Evolutionary conservation across 257 asterid genomes (phyloP), one percentile per base, ranked within the genome.

Genomic region (Nicotiana noctiflora): DNA sequence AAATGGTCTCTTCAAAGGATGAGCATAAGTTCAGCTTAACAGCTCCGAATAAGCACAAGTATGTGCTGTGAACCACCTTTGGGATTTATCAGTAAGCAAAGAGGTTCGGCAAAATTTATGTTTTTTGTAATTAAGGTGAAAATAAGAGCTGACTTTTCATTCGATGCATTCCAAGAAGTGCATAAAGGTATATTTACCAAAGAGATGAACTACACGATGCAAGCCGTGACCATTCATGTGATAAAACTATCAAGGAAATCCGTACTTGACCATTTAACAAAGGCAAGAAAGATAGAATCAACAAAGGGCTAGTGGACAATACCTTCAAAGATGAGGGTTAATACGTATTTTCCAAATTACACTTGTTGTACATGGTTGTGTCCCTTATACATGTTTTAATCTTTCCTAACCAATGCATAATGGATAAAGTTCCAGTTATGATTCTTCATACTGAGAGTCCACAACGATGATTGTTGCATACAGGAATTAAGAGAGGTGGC

Each of bases 401-500:
- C 56, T 51, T 51, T 40, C 49, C 49, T 40, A 12, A 40, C 49
- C 49, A 40, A 40, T 40, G 49, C 49, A 40, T 40, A 40, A 40
- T 40, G 49, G 3, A 8, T 8, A 40, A 40, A 40, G 49, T 40
- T 40, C 49, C 49, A 40, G 49, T 40, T 40, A 8, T 40, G 49
- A 40, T 40, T 8, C 49, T 40, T 40, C 49, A 8, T 40, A 40
- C 49, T 40, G 0, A 40, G 49, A 40, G 49, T 72, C 40, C 40
- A 72, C 49, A 72, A 46, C 19, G 27, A 46, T 12, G 2, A 17
- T 72, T 70, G 66, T 51, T 56, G 44, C 25, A 74, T 83, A 86
- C 89, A 95, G 97, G 97, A 88, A 88, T 86, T 92, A 25, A 88
- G 97, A 88, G 94, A 88, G 12, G 95, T 93, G 19, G 86, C 84